phyloP scores from a whole-genome alignment of 202 grass and related monocot genomes.

The Schoenoplectus tabernaemontani region DNA sequence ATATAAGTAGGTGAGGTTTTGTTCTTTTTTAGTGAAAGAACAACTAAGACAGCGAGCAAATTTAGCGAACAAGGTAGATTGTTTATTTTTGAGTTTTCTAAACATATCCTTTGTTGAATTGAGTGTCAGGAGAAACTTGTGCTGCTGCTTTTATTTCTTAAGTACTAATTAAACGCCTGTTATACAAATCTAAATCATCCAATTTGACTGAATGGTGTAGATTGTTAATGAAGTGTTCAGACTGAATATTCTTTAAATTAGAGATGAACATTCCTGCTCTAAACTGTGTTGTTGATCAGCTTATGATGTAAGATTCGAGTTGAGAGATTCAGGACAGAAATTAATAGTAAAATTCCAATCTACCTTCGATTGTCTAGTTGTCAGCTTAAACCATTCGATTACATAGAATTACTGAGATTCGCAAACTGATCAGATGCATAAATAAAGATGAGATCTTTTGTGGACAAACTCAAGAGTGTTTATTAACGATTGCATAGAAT shows the following conservation, averaged over 20 bases:
- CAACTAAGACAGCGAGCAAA: background rate
- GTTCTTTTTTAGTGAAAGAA: slow-evolving; percentile 2
- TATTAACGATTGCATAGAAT: too few species aligned
- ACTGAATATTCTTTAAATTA: background rate
- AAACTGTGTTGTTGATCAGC: too few species aligned
- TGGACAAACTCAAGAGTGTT: too few species aligned
- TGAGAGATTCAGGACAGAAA: background rate
- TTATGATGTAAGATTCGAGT: background rate
- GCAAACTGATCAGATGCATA: too few species aligned
- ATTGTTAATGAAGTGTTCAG: background rate
- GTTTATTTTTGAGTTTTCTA: background rate
- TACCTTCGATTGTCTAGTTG: too few species aligned
- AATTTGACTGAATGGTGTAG: background rate
- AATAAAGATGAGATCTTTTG: too few species aligned
- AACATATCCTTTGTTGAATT: background rate
- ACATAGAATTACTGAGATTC: too few species aligned
- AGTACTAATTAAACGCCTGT: background rate
- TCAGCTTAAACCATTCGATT: too few species aligned
- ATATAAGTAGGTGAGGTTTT: background rate
- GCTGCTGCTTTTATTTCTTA: background rate
- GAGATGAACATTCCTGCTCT: too few species aligned
- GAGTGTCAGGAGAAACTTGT: background rate
- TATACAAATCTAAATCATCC: background rate
- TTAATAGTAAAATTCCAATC: background rate
- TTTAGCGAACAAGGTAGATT: slow-evolving; percentile 7